Evolutionary conservation across 2,329 filamentous ascomycete genomes (phyloP).

Genomic region (Ophiostoma himal-ulmi): DNA sequence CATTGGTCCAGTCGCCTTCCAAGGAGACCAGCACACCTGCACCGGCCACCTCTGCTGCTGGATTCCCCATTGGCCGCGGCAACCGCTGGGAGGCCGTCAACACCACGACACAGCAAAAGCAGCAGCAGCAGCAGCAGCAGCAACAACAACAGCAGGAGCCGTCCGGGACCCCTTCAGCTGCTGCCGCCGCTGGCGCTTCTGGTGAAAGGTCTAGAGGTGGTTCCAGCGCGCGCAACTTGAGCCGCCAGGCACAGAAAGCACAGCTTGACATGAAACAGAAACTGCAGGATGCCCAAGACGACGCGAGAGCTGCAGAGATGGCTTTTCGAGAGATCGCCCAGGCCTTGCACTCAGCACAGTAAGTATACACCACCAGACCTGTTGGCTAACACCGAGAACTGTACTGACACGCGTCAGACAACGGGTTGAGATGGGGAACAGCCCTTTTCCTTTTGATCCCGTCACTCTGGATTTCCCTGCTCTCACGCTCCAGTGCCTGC

Average conservation of each 20-base stretch:
- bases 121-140: constrained; percentile 28
- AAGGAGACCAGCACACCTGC: neutral
- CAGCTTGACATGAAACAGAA: constrained; percentile 60
- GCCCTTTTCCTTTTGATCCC: constrained; percentile 75
- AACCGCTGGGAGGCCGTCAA: constrained; percentile 39
- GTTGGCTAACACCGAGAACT: neutral
- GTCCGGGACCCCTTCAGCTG: neutral
- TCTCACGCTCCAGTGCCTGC: constrained; percentile 73
- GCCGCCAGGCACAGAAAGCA: constrained; percentile 50
- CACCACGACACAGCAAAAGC: neutral
- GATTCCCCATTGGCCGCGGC: constrained; percentile 1
- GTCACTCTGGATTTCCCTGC: constrained; percentile 79
- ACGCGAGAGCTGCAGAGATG: constrained; percentile 75
- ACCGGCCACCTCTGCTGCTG: neutral
- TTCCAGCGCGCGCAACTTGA: constrained; percentile 37
- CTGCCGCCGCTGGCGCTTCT: neutral
- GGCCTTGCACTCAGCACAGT: constrained; percentile 79
- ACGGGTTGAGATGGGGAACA: constrained; percentile 49
- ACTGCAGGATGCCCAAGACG: constrained; percentile 66
- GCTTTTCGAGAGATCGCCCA: constrained; percentile 77
- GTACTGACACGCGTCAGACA: constrained; percentile 18
- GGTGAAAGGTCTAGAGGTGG: neutral
- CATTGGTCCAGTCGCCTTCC: constrained; percentile 24
- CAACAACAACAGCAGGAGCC: constrained; percentile 26
- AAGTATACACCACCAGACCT: constrained; percentile 31